Base-by-base conservation (phyloP, 805 yeast species). In the Jamesozyma jinghongensis region DNA sequence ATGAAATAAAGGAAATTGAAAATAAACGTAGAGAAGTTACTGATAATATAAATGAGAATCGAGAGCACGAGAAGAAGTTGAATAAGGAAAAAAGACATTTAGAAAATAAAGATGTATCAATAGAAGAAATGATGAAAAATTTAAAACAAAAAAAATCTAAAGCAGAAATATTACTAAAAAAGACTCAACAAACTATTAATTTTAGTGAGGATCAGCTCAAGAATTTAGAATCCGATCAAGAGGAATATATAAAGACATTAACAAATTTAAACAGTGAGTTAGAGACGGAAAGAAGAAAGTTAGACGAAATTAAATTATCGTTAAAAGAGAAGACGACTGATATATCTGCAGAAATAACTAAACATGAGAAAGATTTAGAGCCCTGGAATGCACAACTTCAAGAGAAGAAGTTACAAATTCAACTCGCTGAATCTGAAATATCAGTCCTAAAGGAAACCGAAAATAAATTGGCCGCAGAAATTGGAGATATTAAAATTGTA, bases 371-470 rank as follows among this genome's bases (percentile, higher is more conserved):
- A 6, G 69, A 80, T 44, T 63, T 86, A 5, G 88, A 84, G 49
- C 98, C 97, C 0, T 86, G 94, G 88, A 77, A 76, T 44, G 79
- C 73, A 20, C 72, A 77, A 47, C 63, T 87, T 25, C 78, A 74
- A 44, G 71, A 73, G 13, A 78, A 79, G 42, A 77, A 77, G 41
- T 73, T 82, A 12, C 77, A 77, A 35, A 71, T 82, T 6, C 73
- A 78, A 38, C 71, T 85, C n/a, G 74, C 78, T 3, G 69, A 74
- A 38, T 74, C 85, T 6, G 76, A 80, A 44, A 69, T 85, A n/a
- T 74, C 75, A 19, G 70, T 85, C 57, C 53, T 82, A 7, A 54
- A 63, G 18, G 72, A 69, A 14, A 74, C 76, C 43, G 64, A 68
- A 36, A 55, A 56, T 0, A 68, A 69, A 14, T 54, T 71, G 1